Base-by-base conservation (phyloP, 1,284 basidiomycete genomes). In the Peniophora sp. region DNA sequence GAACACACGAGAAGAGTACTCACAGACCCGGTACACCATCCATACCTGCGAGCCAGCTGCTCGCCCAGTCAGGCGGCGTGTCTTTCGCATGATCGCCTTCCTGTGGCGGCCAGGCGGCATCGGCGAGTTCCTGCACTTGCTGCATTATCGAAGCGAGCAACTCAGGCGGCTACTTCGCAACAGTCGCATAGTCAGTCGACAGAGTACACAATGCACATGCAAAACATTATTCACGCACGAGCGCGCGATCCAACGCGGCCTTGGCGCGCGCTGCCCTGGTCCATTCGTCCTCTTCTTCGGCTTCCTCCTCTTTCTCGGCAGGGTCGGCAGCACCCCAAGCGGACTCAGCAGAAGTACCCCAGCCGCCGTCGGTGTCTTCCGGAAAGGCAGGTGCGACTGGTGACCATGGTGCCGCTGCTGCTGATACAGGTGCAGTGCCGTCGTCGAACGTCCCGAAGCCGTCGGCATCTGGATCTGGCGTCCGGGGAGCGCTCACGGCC, bases 401-500 rank as follows among this genome's bases (percentile, higher is more conserved):
- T n/a, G 70, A 10, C 51, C 51, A 61, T 18, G 62, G 60, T n/a
- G 68, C 55, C 23, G 61, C 51, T 20, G 63, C 60, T 3, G 65
- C 59, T 3, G 58, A 57, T 6, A 66, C 61, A 10, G 66, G 52
- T n/a, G 67, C 27, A 5, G 5, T 15, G 37, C 37, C 79, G 18
- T 71, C 68, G 58, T 80, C 78, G 55, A 85, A 85, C 1, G 75
- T 75, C n/a, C 81, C 81, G 60, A 83, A 84, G 2, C 65, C 76
- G 62, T 83, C 80, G 10, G 65, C 76, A 62, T 83, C 80, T 10
- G 73, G 70, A 55, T 71, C 78, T 3, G 64, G 62, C 9, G 71
- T 49, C 3, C 43, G 43, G 1, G 51, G 60, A 36, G 58, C 52
- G 5, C 62, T 56, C 12, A 52, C 24, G 12, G 54, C 53, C 3